Evolutionary conservation across 1,284 basidiomycete species (phyloP).

Genomic region (Trametes sp.): DNA sequence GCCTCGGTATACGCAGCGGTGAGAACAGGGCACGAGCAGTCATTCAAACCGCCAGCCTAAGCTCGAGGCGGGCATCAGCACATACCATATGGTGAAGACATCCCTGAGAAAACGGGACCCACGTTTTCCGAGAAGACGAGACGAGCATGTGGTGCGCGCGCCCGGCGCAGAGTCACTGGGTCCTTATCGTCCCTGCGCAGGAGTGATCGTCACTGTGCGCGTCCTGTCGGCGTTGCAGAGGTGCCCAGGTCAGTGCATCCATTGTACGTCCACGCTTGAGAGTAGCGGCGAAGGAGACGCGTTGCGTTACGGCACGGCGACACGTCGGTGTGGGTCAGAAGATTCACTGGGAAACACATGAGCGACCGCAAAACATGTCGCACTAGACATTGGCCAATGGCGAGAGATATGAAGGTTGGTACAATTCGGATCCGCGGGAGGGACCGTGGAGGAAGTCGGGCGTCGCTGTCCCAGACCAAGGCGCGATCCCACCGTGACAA

Average conservation of each 20-base stretch:
- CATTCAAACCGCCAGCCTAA: slow-evolving; percentile 2
- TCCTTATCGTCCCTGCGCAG: slow-evolving; percentile 22
- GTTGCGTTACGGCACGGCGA: slow-evolving; percentile 23
- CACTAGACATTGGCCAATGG: slow-evolving; percentile 19
- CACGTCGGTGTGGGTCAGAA: slow-evolving; percentile 10
- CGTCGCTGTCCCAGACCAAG: not conserved
- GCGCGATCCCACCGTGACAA: not conserved
- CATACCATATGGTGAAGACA: slow-evolving; percentile 30
- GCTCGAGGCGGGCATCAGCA: slow-evolving; percentile 21
- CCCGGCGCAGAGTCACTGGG: slow-evolving; percentile 22
- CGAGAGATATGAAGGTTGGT: slow-evolving; percentile 4
- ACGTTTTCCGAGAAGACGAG: slow-evolving; percentile 30
- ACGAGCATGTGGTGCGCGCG: slow-evolving; percentile 31
- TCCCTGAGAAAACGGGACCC: slow-evolving; percentile 30
- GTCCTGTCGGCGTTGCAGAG: not conserved
- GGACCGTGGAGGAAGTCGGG: slow-evolving; percentile 17
- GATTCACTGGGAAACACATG: slow-evolving; percentile 16
- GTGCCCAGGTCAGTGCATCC: not conserved
- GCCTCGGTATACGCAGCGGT: slow-evolving; percentile 22
- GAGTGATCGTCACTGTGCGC: not conserved
- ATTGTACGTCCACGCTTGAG: not conserved
- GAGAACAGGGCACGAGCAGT: slow-evolving; percentile 15
- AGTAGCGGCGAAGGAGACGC: not conserved
- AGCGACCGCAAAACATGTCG: not conserved
- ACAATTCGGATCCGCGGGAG: slow-evolving; percentile 19